Conservation (phyloP, 164 flowering plant species). For the Cinnamomum micranthum region DNA sequence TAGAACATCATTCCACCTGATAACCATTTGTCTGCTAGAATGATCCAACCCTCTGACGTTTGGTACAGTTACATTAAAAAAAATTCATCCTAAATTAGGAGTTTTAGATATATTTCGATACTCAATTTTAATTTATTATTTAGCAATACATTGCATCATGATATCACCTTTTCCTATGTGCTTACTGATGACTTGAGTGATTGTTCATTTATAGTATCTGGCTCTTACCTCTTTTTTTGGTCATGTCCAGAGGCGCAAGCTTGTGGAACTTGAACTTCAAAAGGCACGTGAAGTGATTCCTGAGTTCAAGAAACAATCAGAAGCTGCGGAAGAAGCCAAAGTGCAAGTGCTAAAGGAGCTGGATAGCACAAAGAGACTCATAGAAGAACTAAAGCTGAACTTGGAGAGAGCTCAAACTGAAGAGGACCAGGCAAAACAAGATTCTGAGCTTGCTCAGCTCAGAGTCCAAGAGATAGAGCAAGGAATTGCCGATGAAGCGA, state of each 20-base stretch:
- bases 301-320: constrained; percentile 41
- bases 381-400: constrained; percentile 73
- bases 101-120: too few species aligned
- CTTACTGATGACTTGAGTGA: not conserved
- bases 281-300: constrained; percentile 58
- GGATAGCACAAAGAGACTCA: constrained; percentile 68
- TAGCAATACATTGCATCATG: not conserved
- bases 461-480: constrained; percentile 78
- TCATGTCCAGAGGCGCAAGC: not conserved
- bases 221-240: not conserved
- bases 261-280: not conserved
- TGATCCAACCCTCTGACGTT: not conserved
- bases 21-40: not conserved
- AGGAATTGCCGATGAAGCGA: constrained; percentile 78
- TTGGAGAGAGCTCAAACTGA: constrained; percentile 83
- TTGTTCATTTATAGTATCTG: not conserved
- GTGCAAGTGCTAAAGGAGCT: constrained; percentile 52
- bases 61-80: too few species aligned
- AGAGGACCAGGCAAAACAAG: constrained; percentile 84
- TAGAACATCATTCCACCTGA: too few species aligned
- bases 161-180: not conserved
- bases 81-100: too few species aligned
- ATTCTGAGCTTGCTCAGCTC: constrained; percentile 72
- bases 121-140: not conserved
- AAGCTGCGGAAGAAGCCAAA: constrained; percentile 65